A percentile compares a stretch with the other conserved stretches of the same genome.
phyloP scores from a whole-genome alignment of 108 stramenopile genomes.

The Cyclostephanos tholiformis region DNA sequence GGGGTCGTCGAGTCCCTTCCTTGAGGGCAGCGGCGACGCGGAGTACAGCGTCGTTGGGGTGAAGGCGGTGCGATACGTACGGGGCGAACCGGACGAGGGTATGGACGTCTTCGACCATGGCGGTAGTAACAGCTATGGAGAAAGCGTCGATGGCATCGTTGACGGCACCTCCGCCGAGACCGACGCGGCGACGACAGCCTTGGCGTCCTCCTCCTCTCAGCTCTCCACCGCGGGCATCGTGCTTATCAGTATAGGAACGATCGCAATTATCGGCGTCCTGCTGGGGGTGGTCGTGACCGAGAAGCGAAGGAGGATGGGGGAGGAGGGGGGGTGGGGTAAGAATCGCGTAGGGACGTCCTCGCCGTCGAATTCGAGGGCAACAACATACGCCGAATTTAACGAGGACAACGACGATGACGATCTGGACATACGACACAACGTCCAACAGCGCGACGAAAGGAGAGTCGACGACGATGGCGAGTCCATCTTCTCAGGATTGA shows the following conservation, averaged over 20 bases:
- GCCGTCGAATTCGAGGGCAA: not conserved
- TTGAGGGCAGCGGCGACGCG: not conserved
- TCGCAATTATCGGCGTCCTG: slow-evolving; percentile 14
- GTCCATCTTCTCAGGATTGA: slow-evolving; percentile 23
- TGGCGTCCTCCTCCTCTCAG: not conserved
- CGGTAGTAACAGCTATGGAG: not conserved
- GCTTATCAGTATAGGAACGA: not conserved
- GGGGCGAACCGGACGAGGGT: slow-evolving; percentile 27
- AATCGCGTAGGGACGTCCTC: not conserved
- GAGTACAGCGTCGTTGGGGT: slow-evolving; percentile 21
- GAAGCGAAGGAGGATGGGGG: not conserved
- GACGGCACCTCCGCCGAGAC: not conserved
- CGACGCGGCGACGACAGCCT: not conserved
- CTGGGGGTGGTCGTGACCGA: not conserved
- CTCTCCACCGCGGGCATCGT: slow-evolving; percentile 19
- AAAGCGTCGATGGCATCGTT: not conserved
- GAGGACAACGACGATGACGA: slow-evolving; percentile 31
- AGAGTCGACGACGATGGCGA: slow-evolving; percentile 16
- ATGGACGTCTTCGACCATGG: not conserved
- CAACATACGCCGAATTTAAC: slow-evolving; percentile 34
- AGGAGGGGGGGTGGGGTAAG: not conserved
- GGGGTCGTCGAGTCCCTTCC: slow-evolving; percentile 27
- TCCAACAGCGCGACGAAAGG: not conserved
- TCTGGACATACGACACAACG: slow-evolving; percentile 26
- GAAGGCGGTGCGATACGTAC: slow-evolving; percentile 29